Evolutionary conservation across 2,329 filamentous ascomycete genomes (phyloP), one percentile per base, ranked within the genome.

Genomic region (Camillea tinctor): DNA sequence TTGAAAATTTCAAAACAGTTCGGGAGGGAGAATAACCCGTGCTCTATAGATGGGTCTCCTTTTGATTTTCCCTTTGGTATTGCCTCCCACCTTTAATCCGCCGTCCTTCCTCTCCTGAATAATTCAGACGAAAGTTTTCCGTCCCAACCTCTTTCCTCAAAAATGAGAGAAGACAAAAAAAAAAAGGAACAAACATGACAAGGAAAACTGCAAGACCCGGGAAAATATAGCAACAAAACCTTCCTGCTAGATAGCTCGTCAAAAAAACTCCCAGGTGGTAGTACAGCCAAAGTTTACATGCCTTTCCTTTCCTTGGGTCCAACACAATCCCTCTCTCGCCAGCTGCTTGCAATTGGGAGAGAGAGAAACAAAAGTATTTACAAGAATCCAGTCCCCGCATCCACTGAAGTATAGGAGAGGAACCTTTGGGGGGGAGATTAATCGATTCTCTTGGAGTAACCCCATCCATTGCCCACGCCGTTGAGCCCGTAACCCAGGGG

Each of bases 401-500:
- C 7, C 26, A 30, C 26, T 30, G 2, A 7, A 30, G 26, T 30
- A 7, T 30, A 11, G 26, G 26, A 53, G 19, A 53, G 17, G 24
- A 24, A 53, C 21, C 49, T 21, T 21, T 24, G 15, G 8, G 49
- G 13, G n/a, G 4, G n/a, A 40, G 2, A 23, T 64, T 57, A 83
- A 63, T 83, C 82, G 54, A 81, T 76, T 60, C 83, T 73, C 73
- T 86, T 86, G 23, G 81, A 75, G 60, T 85, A 85, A 1, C 84
- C 84, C 84, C 84, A 87, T 53, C 84, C 84, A 57, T 86, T 86
- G 8, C 84, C 84, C 2, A 82, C 72, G n/a, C 77, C 75, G 56
- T 77, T 79, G 23, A 84, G n/a, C 0, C 83, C 84, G 57, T 85
- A 82, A 1, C 82, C 84, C 62, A 87, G 66, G 0, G 84, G 84